phyloP scores from a whole-genome alignment of 129 eudicot genomes.

The Lonicera japonica region DNA sequence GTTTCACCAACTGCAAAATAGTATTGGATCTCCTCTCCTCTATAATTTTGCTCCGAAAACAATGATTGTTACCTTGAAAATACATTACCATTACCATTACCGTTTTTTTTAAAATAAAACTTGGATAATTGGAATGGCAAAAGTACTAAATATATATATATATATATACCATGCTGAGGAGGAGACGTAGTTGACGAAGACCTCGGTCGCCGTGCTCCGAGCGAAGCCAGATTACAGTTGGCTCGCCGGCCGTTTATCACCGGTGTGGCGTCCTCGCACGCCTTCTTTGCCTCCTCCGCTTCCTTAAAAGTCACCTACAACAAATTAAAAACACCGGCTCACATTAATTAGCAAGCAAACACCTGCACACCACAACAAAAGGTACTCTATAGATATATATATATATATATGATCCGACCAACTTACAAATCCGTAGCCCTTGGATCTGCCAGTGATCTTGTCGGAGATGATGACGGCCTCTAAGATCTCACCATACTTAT shows the following conservation, averaged over 20 bases:
- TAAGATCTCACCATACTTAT: conserved; percentile 71
- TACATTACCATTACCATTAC: too few relatives aligned
- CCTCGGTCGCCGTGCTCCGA: conserved; percentile 6
- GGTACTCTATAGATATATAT: not conserved
- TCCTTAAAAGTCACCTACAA: conserved; percentile 83
- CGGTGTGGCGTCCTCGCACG: conserved; percentile 15
- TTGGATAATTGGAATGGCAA: too few relatives aligned
- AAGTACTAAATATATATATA: too few relatives aligned
- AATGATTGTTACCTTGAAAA: too few relatives aligned
- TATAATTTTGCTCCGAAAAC: too few relatives aligned
- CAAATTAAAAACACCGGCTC: not conserved
- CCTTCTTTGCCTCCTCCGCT: conserved; percentile 32
- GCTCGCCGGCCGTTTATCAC: conserved; percentile 10
- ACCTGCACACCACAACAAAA: not conserved
- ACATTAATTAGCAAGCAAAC: conserved; percentile 1
- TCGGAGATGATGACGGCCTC: conserved; percentile 91
- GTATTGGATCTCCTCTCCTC: too few relatives aligned
- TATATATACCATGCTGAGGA: conserved; percentile 5
- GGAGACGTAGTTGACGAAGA: conserved; percentile 31
- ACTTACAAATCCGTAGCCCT: conserved; percentile 91
- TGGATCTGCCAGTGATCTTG: conserved; percentile 84
- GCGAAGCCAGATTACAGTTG: conserved; percentile 14
- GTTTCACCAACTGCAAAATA: too few relatives aligned
- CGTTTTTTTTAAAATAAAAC: too few relatives aligned
- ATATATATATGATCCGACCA: too few relatives aligned